Evolutionary conservation across 805 yeast genomes (phyloP), one percentile per base, ranked within the genome.

Genomic region (Pichia cabralensis): DNA sequence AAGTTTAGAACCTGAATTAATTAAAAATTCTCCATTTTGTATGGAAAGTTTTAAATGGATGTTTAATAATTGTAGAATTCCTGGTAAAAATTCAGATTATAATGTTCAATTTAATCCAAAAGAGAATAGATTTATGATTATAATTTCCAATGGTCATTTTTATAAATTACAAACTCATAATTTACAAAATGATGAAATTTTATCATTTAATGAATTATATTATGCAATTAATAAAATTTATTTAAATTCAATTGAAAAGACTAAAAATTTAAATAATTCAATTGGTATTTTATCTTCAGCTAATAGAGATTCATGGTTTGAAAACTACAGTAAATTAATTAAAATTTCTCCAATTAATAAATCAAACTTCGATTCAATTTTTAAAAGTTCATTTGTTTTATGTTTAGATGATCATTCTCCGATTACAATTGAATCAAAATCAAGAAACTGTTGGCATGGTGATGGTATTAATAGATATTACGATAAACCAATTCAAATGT

Each of bases 361-460:
- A 26, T 66, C 64, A 5, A 69, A 84, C 1, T 55, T 89, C 23
- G 74, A 74, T 45, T 65, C 76, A 13, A 80, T 89, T 39, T 78
- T 76, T 50, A 75, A 80, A 37, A 68, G 94, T 3, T 75, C 95
- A 0, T 89, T 86, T 55, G 72, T 88, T 6, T 55, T 89, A 33
- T 76, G 92, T 49, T 69, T 89, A 35, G 98, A 89, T 52, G 76
- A 80, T 47, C 61, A 56, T 10, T 45, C 57, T 15, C 96, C 96
- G 12, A 65, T 74, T 33, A 78, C 94, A 20, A 67, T 79, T 40
- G 89, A 80, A 53, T 94, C 85, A 55, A 80, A 85, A 51, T 78
- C 95, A 4, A 75, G 75, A 53, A 78, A 74, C 57, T 72, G 76
- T 53, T 89, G 97, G 97, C 95, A 85, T 61, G 96, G 97, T n/a